Conservation (phyloP, 2,329 filamentous ascomycete species). For the Amauroascus niger region DNA sequence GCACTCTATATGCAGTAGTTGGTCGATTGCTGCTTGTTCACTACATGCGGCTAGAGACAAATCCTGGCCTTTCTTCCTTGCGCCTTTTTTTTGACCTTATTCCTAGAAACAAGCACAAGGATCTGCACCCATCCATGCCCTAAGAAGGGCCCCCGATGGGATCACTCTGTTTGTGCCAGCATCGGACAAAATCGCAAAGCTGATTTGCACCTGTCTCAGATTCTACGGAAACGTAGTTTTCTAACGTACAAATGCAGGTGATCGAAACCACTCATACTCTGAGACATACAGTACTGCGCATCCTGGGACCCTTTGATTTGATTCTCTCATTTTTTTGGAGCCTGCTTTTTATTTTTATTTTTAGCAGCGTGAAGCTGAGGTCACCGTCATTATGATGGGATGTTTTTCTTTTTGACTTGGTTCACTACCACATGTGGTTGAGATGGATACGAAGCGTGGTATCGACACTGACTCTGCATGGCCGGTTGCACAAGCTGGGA, state of each 20-base stretch:
- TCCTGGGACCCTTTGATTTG: background rate
- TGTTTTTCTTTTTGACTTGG: background rate
- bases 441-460: background rate
- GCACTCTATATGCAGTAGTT: background rate
- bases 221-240: background rate
- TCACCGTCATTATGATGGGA: background rate
- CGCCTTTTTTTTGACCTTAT: background rate
- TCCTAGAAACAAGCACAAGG: background rate
- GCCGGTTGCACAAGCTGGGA: conserved; percentile 4
- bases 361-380: background rate
- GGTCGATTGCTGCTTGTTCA: background rate
- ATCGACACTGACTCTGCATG: too few species aligned
- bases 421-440: background rate
- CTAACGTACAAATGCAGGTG: background rate
- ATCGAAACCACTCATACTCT: background rate
- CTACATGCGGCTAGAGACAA: background rate
- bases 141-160: background rate
- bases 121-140: background rate
- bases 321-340: background rate
- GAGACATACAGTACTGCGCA: conserved; percentile 7
- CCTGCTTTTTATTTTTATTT: background rate
- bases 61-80: background rate
- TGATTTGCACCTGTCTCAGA: conserved; percentile 9
- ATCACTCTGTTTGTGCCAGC: background rate
- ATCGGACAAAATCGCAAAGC: background rate